phyloP scores from a whole-genome alignment of 2,329 filamentous ascomycete species.

The Diaporthe citrichinensis region DNA sequence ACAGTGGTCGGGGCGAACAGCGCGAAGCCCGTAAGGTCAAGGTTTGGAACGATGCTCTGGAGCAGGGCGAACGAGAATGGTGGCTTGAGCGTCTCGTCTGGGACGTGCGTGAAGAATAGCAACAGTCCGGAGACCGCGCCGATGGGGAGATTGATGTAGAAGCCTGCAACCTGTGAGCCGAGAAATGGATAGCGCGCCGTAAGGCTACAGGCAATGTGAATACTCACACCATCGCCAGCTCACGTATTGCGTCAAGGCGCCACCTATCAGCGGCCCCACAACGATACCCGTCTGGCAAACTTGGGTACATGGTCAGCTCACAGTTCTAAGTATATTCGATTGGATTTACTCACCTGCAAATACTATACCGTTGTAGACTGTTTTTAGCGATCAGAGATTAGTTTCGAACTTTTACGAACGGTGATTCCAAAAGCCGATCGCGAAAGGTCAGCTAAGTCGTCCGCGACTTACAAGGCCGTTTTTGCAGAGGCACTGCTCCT shows the following conservation, averaged over 20 bases:
- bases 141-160: constrained; percentile 59
- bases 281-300: constrained; percentile 57
- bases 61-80: constrained; percentile 45
- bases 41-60: constrained; percentile 46
- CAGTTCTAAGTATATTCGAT: rapidly evolving
- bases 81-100: constrained; percentile 49
- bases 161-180: constrained; percentile 45
- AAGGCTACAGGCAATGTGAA: background rate
- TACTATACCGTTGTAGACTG: background rate
- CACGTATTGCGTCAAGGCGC: constrained; percentile 53
- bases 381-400: background rate
- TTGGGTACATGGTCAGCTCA: constrained; percentile 22
- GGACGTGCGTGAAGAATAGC: constrained; percentile 49
- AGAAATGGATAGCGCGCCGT: constrained; percentile 18
- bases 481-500: background rate
- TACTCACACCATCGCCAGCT: constrained; percentile 59
- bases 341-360: background rate
- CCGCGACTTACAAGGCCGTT: constrained; percentile 10
- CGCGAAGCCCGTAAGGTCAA: constrained; percentile 56
- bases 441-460: no score
- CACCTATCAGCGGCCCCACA: constrained; percentile 60
- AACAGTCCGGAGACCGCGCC: constrained; percentile 51
- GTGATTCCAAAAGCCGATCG: background rate
- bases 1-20: constrained; percentile 57
- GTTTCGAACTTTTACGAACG: background rate